These are phyloP conservation scores for Oleoguttula mirabilis DNA, from an alignment of 495 filamentous ascomycete species.

Conservation along the genomic window DNA sequence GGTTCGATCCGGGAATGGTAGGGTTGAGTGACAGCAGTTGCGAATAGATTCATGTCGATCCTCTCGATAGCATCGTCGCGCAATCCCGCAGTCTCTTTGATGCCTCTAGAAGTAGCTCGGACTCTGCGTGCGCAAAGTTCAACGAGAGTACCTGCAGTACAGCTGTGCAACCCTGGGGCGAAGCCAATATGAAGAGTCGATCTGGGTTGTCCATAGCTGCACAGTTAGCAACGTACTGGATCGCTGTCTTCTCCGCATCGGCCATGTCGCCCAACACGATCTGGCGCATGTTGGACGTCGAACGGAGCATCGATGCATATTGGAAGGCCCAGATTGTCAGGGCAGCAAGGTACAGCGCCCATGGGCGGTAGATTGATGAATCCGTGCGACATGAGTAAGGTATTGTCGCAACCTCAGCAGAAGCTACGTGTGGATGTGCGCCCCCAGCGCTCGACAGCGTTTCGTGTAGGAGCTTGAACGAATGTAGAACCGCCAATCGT, in stretches of 20 bases:
- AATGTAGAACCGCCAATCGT: background rate
- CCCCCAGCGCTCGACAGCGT: background rate
- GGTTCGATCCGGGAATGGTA: constrained; percentile 64
- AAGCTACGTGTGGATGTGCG: background rate
- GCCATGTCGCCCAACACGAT: background rate
- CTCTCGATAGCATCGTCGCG: constrained; percentile 1
- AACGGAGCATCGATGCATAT: background rate
- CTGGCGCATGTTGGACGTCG: background rate
- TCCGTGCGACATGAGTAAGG: background rate
- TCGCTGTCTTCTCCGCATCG: background rate
- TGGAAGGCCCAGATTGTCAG: constrained; percentile 10
- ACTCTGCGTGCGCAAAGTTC: constrained; percentile 3
- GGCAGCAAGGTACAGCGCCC: constrained; percentile 5
- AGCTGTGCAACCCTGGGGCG: background rate
- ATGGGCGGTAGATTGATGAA: constrained; percentile 1
- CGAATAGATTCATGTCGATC: background rate
- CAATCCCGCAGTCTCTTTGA: constrained; percentile 2
- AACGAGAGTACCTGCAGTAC: background rate
- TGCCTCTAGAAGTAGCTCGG: constrained; percentile 7
- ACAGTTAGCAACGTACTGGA: background rate
- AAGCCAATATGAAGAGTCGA: background rate
- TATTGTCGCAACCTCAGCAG: background rate
- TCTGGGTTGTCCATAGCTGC: background rate
- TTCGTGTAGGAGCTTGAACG: constrained; percentile 2
- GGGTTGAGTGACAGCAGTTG: no score